Conservation (phyloP, 805 yeast genomes). For the Priceomyces medius region DNA sequence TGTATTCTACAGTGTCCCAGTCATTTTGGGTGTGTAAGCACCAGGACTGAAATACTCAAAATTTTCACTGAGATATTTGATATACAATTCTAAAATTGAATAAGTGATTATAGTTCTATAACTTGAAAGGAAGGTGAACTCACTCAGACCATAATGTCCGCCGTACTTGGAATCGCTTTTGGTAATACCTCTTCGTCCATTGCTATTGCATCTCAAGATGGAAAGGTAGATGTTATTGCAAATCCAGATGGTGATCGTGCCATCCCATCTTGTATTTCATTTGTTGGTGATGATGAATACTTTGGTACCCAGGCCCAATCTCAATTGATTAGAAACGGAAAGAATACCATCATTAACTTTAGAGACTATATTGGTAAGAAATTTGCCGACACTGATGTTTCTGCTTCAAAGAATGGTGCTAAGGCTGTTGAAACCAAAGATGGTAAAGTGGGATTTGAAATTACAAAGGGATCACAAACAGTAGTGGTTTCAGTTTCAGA, state of each 20-base stretch:
- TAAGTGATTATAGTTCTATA: not conserved
- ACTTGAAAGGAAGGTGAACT: not conserved
- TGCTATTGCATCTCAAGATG: slow-evolving; percentile 82
- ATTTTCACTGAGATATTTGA: not conserved
- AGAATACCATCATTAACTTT: slow-evolving; percentile 83
- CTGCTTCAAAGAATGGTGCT: slow-evolving; percentile 53
- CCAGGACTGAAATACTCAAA: slow-evolving; percentile 1
- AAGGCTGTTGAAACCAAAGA: slow-evolving; percentile 51
- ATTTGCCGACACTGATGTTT: slow-evolving; percentile 62
- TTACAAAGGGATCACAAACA: slow-evolving; percentile 49
- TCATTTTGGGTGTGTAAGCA: not conserved
- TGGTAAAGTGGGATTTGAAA: slow-evolving; percentile 70
- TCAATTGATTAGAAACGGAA: slow-evolving; percentile 87
- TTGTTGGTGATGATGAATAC: slow-evolving; percentile 92
- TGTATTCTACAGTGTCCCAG: no score
- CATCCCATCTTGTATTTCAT: slow-evolving; percentile 88
- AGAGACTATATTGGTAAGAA: slow-evolving; percentile 86
- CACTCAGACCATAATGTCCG: slow-evolving; percentile 27
- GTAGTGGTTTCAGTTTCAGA: slow-evolving; percentile 71
- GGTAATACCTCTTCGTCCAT: slow-evolving; percentile 96
- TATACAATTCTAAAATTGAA: not conserved
- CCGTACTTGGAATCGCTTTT: slow-evolving; percentile 89
- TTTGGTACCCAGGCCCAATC: slow-evolving; percentile 96
- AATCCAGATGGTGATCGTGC: slow-evolving; percentile 99
- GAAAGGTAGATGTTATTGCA: slow-evolving; percentile 95